phyloP scores from a whole-genome alignment of 2,329 filamentous ascomycete species.

The Xylariaceae sp. region DNA sequence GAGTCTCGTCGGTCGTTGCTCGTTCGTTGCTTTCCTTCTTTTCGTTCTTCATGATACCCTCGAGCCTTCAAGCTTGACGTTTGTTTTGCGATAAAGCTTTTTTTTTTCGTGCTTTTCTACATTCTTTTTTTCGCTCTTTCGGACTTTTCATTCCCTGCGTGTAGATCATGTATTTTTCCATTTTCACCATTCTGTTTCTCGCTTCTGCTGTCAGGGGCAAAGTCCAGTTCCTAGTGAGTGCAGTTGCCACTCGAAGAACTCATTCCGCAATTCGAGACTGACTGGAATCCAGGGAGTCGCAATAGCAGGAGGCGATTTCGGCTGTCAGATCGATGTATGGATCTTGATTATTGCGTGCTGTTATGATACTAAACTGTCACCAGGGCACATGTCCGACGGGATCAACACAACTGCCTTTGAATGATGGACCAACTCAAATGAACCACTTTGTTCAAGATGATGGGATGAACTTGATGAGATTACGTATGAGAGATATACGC shows the following conservation, averaged over 20 bases:
- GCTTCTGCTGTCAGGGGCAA: conserved; percentile 24
- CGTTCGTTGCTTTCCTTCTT: background rate
- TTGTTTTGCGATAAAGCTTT: background rate
- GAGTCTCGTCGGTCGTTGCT: background rate
- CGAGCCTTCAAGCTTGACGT: background rate
- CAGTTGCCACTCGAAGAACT: background rate
- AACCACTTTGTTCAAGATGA: conserved; percentile 54
- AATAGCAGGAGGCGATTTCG: conserved; percentile 48
- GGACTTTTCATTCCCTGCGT: conserved; percentile 10
- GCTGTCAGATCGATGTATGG: conserved; percentile 44
- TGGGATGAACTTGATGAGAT: conserved; percentile 54
- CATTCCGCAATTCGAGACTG: too few relatives aligned
- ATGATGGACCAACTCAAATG: conserved; percentile 48
- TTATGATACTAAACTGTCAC: conserved; percentile 7
- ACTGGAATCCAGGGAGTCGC: conserved; percentile 36
- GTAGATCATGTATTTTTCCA: conserved; percentile 29
- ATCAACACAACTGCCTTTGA: conserved; percentile 36
- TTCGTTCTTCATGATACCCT: background rate
- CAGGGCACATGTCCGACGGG: conserved; percentile 39
- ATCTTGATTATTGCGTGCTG: background rate
- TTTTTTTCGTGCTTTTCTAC: background rate
- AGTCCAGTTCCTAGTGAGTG: conserved; percentile 30
- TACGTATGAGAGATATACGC: conserved; percentile 36
- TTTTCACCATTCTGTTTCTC: conserved; percentile 20
- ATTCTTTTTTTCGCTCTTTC: background rate